phyloP scores from a whole-genome alignment of 2,329 filamentous ascomycete genomes.

The Rachicladosporium sp. region DNA sequence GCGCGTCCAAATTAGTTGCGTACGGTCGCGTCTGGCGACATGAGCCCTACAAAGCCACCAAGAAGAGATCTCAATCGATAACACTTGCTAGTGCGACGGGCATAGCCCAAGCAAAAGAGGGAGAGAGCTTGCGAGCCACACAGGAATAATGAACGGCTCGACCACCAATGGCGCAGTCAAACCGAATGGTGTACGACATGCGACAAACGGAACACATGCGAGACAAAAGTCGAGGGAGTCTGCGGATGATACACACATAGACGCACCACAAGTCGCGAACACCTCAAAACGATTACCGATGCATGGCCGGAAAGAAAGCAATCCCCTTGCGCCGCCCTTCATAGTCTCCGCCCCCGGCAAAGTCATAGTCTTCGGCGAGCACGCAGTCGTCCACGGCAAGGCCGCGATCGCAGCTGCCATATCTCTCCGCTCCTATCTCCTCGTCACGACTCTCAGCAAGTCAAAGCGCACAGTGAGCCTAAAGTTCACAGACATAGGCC shows the following conservation, averaged over 20 bases:
- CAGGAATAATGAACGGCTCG: conserved; percentile 3
- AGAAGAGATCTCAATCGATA: no score
- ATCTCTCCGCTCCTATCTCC: conserved; percentile 88
- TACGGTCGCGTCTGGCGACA: no score
- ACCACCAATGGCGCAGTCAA: conserved; percentile 5
- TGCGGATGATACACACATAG: neutral
- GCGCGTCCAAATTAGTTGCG: no score
- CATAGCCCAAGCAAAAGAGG: no score
- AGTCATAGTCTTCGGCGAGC: conserved; percentile 95
- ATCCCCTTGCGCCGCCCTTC: conserved; percentile 69
- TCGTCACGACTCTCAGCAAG: conserved; percentile 88
- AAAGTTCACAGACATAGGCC: conserved; percentile 79
- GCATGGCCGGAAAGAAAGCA: conserved; percentile 24
- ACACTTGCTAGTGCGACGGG: no score
- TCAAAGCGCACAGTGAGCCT: conserved; percentile 78
- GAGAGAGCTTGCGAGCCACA: no score
- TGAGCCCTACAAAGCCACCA: no score
- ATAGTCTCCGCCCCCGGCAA: conserved; percentile 98
- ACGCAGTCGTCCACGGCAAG: conserved; percentile 96
- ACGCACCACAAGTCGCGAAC: conserved; percentile 2
- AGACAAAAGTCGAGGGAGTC: conserved; percentile 1
- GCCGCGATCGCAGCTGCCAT: conserved; percentile 90
- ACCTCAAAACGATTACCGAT: conserved; percentile 4
- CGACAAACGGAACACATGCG: conserved; percentile 3
- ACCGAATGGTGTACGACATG: conserved; percentile 1